A percentile compares a stretch with the other conserved stretches of the same genome.
These are phyloP conservation scores for Croton setiger DNA, from an alignment of 441 rosid genomes.

Conservation along the genomic window DNA sequence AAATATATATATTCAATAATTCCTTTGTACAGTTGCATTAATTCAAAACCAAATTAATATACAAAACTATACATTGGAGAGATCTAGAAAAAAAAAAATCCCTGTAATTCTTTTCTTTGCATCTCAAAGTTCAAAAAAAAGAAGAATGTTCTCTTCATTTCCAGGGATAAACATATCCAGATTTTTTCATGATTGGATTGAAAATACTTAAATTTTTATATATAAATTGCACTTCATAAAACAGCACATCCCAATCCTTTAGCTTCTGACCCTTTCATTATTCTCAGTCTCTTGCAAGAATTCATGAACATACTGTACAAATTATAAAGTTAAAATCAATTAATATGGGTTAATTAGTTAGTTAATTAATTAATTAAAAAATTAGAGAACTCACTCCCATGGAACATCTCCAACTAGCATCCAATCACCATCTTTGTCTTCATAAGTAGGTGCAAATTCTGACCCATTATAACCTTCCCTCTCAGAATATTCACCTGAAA, in stretches of 20 bases:
- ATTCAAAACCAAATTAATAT: neutral
- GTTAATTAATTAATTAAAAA: neutral
- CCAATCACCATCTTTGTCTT: constrained; percentile 87
- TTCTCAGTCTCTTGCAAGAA: constrained; percentile 64
- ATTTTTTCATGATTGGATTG: neutral
- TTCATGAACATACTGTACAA: constrained; percentile 54
- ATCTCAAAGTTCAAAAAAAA: neutral
- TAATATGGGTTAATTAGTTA: neutral
- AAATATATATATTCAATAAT: neutral
- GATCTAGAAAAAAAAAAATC: neutral
- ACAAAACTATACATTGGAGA: neutral
- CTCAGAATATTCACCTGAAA: constrained; percentile 51
- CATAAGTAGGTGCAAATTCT: constrained; percentile 68
- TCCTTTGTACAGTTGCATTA: neutral
- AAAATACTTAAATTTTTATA: neutral
- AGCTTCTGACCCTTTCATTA: constrained; percentile 62
- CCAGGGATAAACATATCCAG: neutral
- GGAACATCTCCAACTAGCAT: constrained; percentile 83
- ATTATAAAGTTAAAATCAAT: neutral
- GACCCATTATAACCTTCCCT: constrained; percentile 77
- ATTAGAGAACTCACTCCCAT: constrained; percentile 56
- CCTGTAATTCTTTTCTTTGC: neutral
- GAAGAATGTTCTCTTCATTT: too few species aligned
- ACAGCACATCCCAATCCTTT: constrained; percentile 33
- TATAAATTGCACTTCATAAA: constrained; percentile 5